A percentile compares a stretch with the other conserved stretches of the same genome.
phyloP scores from a whole-genome alignment of 495 filamentous ascomycete species.

The Talaromyces wortmannii region DNA sequence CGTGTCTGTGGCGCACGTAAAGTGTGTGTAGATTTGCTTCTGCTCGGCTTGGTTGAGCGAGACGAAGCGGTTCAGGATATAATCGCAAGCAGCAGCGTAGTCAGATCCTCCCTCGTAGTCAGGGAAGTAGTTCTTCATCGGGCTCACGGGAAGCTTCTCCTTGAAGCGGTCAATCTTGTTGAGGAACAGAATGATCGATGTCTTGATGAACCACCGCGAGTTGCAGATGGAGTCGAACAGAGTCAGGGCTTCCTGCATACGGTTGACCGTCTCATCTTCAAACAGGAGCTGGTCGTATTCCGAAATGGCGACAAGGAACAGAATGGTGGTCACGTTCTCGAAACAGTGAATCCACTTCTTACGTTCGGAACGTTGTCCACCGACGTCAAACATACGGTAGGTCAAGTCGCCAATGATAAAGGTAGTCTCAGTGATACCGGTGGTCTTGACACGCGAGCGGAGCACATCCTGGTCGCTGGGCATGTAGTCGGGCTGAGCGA shows the following conservation, averaged over 20 bases:
- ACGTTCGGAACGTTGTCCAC: conserved; percentile 95
- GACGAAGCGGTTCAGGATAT: conserved; percentile 95
- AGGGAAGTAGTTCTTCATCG: conserved; percentile 99
- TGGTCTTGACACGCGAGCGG: conserved; percentile 96
- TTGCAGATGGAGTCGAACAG: conserved; percentile 99
- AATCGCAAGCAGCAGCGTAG: conserved; percentile 89
- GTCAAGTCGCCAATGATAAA: conserved; percentile 97
- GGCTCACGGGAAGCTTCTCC: conserved; percentile 98
- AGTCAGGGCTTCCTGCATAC: conserved; percentile 98
- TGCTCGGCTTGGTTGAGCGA: conserved; percentile 97
- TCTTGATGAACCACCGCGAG: conserved; percentile 99
- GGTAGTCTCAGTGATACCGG: conserved; percentile 97
- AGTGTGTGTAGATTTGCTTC: conserved; percentile 99
- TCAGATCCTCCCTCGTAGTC: conserved; percentile 95
- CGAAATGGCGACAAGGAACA: conserved; percentile 97
- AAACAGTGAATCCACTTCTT: conserved; percentile 99
- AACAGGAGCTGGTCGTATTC: conserved; percentile 98
- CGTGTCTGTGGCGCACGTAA: conserved; percentile 97
- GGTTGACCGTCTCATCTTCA: conserved; percentile 82
- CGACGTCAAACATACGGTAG: conserved; percentile 99
- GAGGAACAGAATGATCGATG: conserved; percentile 97
- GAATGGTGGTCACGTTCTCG: conserved; percentile 97
- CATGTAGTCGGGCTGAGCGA: conserved; percentile 87
- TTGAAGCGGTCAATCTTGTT: conserved; percentile 99
- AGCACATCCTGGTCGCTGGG: conserved; percentile 98